Evolutionary conservation across 2,329 filamentous ascomycete species (phyloP).

Genomic region (Ustulina deusta): DNA sequence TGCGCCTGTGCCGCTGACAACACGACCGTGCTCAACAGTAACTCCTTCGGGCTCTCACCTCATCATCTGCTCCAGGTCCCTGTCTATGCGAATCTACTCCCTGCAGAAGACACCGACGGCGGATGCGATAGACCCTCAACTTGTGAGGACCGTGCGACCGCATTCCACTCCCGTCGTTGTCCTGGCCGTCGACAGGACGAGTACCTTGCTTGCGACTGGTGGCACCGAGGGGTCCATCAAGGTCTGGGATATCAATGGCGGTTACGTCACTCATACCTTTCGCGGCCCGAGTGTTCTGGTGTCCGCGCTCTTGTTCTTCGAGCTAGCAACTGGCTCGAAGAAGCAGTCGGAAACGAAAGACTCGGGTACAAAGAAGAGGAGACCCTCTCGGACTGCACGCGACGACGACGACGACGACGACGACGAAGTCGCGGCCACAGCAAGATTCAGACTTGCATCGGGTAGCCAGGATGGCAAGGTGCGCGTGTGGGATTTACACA

Average conservation of each 20-base stretch:
- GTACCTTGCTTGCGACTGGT: conserved; percentile 91
- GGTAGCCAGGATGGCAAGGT: conserved; percentile 96
- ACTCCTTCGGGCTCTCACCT: conserved; percentile 90
- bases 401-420: conserved; percentile 55
- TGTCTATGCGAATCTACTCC: conserved; percentile 92
- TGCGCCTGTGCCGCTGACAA: conserved; percentile 40
- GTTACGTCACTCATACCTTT: conserved; percentile 95
- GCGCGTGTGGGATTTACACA: conserved; percentile 90
- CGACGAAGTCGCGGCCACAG: conserved; percentile 56
- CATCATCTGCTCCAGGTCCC: conserved; percentile 91
- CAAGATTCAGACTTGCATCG: conserved; percentile 83
- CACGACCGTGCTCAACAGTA: conserved; percentile 64
- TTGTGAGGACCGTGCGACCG: conserved; percentile 86
- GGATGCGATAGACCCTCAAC: conserved; percentile 71
- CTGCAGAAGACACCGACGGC: conserved; percentile 71
- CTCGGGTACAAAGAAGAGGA: conserved; percentile 58
- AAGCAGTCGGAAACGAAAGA: conserved; percentile 58
- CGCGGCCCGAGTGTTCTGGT: conserved; percentile 92
- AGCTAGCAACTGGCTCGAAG: conserved; percentile 65
- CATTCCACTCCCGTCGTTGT: conserved; percentile 92
- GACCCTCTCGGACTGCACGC: conserved; percentile 58
- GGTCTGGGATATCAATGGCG: conserved; percentile 92
- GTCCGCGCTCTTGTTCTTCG: conserved; percentile 92
- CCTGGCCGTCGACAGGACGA: conserved; percentile 84
- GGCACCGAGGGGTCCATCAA: conserved; percentile 94